Evolutionary conservation across 805 yeast genomes (phyloP).

Genomic region (Wickerhamiella parazyma): DNA sequence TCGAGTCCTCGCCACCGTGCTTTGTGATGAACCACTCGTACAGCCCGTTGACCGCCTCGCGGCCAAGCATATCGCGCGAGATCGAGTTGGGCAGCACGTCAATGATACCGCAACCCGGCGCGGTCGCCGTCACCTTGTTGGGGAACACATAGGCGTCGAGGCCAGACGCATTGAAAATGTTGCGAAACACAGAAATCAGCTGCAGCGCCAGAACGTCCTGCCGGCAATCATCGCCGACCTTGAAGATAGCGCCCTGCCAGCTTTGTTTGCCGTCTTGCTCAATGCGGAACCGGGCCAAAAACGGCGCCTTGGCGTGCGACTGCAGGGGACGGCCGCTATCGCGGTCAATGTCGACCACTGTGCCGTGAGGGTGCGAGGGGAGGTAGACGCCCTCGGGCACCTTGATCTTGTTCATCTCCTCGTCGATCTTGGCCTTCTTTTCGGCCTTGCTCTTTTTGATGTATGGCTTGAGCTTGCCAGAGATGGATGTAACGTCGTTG

Average conservation of each 20-base stretch:
- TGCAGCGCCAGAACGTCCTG: constrained; percentile 94
- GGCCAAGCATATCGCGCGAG: constrained; percentile 94
- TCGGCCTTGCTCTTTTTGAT: constrained; percentile 92
- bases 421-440: constrained; percentile 89
- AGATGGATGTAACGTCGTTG: constrained; percentile 79
- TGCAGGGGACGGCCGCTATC: constrained; percentile 89
- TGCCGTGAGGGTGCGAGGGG: constrained; percentile 95
- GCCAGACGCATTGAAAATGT: constrained; percentile 80
- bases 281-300: constrained; percentile 89
- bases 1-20: constrained; percentile 87
- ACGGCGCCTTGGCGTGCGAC: constrained; percentile 98
- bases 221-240: constrained; percentile 98
- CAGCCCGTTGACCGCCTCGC: constrained; percentile 96
- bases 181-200: constrained; percentile 76
- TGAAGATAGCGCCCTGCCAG: constrained; percentile 94
- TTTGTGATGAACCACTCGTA: constrained; percentile 84
- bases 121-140: constrained; percentile 92
- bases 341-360: constrained; percentile 80
- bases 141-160: constrained; percentile 87
- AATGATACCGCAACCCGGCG: constrained; percentile 98
- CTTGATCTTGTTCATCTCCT: constrained; percentile 71
- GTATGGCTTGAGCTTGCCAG: constrained; percentile 89
- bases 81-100: constrained; percentile 93
- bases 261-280: constrained; percentile 43
- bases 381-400: constrained; percentile 76